A percentile compares a stretch with the other conserved stretches of the same genome.
Conservation (phyloP, 2,329 filamentous ascomycete genomes). For the Pseudofabraea citricarpa region DNA sequence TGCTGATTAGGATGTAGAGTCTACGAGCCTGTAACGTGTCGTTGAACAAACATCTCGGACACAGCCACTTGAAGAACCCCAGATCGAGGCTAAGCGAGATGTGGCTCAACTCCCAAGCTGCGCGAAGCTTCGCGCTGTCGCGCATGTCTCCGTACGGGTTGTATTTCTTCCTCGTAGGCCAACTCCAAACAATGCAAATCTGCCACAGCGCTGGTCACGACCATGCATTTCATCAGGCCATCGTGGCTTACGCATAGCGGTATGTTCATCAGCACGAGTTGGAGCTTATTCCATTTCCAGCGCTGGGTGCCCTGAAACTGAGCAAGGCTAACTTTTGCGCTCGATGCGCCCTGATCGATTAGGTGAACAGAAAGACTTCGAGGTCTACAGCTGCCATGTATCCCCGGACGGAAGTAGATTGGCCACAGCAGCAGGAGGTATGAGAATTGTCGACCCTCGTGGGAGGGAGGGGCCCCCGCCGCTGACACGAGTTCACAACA, state of each 20-base stretch:
- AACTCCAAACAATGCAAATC: conserved; percentile 25
- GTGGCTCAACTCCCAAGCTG: no score
- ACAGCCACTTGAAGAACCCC: no score
- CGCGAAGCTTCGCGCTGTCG: no score
- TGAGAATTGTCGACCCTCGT: conserved; percentile 22
- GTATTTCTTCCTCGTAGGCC: no score
- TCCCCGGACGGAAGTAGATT: conserved; percentile 90
- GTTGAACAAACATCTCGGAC: no score
- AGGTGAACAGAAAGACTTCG: conserved; percentile 97
- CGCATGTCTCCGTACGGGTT: no score
- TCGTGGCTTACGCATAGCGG: conserved; percentile 93
- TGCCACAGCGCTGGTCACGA: conserved; percentile 19
- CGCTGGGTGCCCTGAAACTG: conserved; percentile 8
- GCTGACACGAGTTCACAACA: conserved; percentile 26
- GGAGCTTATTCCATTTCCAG: not conserved
- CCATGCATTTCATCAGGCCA: conserved; percentile 87
- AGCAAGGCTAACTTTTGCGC: conserved; percentile 22
- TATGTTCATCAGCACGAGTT: conserved; percentile 33
- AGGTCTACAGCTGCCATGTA: conserved; percentile 97
- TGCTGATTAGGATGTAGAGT: no score
- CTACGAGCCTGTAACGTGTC: no score
- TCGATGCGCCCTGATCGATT: conserved; percentile 19
- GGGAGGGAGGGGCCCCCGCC: not conserved
- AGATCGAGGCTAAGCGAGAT: no score
- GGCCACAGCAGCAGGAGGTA: conserved; percentile 89